A percentile compares a stretch with the other conserved stretches of the same genome.
phyloP scores from a whole-genome alignment of 164 flowering plant genomes.

The Macadamia integrifolia region DNA sequence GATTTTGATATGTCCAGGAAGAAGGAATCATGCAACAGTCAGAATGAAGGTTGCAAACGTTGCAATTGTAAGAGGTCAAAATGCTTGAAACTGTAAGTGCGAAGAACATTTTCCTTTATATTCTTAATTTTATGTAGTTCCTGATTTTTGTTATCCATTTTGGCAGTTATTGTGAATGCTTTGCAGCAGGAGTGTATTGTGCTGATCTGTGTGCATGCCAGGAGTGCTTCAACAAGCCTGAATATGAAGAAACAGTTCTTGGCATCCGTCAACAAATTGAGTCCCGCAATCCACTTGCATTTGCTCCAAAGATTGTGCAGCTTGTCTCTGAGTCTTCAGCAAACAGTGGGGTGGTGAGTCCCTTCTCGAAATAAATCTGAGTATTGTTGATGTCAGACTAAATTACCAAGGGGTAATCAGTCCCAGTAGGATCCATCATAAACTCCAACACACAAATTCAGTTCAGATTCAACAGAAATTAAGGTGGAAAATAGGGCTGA shows the following conservation, averaged over 20 bases:
- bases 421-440: too few relatives aligned
- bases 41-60: conserved; percentile 50
- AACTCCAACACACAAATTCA: too few relatives aligned
- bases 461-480: too few relatives aligned
- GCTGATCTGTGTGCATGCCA: conserved; percentile 67
- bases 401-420: too few relatives aligned
- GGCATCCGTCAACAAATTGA: conserved; percentile 57
- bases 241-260: conserved; percentile 59
- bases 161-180: conserved; percentile 84
- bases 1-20: conserved; percentile 25
- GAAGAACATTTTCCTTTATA: background rate
- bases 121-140: background rate
- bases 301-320: conserved; percentile 66
- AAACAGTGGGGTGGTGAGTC: conserved; percentile 30
- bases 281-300: conserved; percentile 76
- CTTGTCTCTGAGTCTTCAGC: conserved; percentile 20
- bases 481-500: too few relatives aligned
- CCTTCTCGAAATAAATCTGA: background rate
- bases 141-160: background rate
- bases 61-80: conserved; percentile 67
- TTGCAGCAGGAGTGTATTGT: conserved; percentile 80
- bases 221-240: conserved; percentile 68
- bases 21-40: conserved; percentile 17
- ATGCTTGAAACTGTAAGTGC: conserved; percentile 79
- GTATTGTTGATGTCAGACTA: background rate